phyloP scores from a whole-genome alignment of 768 basidiomycete species.

The Calocybe indica region DNA sequence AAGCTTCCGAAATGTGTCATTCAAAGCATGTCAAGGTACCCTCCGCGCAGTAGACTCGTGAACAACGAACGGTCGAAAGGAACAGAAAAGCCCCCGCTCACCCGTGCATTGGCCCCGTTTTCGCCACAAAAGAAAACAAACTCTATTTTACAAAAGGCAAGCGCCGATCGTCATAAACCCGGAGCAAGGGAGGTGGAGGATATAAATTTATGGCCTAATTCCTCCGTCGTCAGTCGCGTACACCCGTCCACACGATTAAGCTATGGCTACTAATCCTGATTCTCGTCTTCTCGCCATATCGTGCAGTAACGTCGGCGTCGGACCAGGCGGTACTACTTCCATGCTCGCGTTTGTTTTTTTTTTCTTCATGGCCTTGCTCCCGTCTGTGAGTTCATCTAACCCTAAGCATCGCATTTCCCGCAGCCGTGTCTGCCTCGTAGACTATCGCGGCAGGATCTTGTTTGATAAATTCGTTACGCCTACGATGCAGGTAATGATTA shows the following conservation, averaged over 20 bases:
- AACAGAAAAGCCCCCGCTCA: no score
- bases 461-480: slow-evolving; percentile 66
- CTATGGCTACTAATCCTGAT: not conserved
- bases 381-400: not conserved
- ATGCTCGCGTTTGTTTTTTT: slow-evolving; percentile 66
- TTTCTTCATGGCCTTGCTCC: not conserved
- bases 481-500: slow-evolving; percentile 36
- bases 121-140: no score
- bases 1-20: no score
- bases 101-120: no score
- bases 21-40: no score
- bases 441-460: slow-evolving; percentile 51
- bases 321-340: slow-evolving; percentile 73
- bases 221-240: no score
- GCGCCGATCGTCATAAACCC: no score
- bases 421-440: slow-evolving; percentile 45
- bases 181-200: no score
- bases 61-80: no score
- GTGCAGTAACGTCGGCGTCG: slow-evolving; percentile 70
- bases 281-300: slow-evolving; percentile 46
- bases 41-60: no score
- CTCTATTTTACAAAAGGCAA: no score
- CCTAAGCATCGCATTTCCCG: not conserved
- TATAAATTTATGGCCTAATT: no score
- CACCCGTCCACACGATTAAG: not conserved